Evolutionary conservation across 495 filamentous ascomycete genomes (phyloP).

Genomic region (Aspergillus egyptiacus): DNA sequence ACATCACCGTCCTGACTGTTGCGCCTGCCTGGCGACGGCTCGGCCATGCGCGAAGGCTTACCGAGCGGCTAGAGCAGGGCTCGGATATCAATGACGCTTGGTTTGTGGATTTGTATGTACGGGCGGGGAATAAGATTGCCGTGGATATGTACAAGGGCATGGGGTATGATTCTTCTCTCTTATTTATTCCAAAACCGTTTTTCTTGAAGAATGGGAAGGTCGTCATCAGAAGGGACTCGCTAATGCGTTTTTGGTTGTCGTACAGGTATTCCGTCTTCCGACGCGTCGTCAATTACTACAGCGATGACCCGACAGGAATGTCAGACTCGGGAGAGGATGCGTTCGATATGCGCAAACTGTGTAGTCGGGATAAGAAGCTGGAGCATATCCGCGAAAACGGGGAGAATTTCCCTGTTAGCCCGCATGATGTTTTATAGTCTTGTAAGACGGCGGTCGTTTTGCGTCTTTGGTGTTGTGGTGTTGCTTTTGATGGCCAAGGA

Average conservation of each 20-base stretch:
- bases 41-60: slow-evolving; percentile 76
- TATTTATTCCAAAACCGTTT: too few relatives aligned
- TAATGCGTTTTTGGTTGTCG: not conserved
- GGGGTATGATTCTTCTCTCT: slow-evolving; percentile 52
- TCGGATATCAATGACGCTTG: slow-evolving; percentile 78
- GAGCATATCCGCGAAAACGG: slow-evolving; percentile 79
- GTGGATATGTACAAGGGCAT: slow-evolving; percentile 83
- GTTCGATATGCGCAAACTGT: slow-evolving; percentile 92
- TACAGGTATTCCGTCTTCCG: slow-evolving; percentile 71
- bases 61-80: slow-evolving; percentile 67
- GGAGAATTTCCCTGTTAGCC: slow-evolving; percentile 71
- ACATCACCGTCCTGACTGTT: slow-evolving; percentile 94
- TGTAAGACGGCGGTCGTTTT: not conserved
- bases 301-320: slow-evolving; percentile 60
- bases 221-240: too few relatives aligned
- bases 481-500: slow-evolving; percentile 10
- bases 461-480: slow-evolving; percentile 16
- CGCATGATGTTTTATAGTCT: slow-evolving; percentile 64
- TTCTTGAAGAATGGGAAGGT: too few relatives aligned
- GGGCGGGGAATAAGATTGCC: slow-evolving; percentile 79
- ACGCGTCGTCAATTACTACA: slow-evolving; percentile 85
- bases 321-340: slow-evolving; percentile 69
- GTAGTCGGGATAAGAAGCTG: slow-evolving; percentile 71
- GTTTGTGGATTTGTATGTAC: slow-evolving; percentile 94
- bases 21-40: slow-evolving; percentile 78